These are phyloP conservation scores for Aspergillus leporis DNA, from an alignment of 495 filamentous ascomycete genomes.

Conservation along the genomic window DNA sequence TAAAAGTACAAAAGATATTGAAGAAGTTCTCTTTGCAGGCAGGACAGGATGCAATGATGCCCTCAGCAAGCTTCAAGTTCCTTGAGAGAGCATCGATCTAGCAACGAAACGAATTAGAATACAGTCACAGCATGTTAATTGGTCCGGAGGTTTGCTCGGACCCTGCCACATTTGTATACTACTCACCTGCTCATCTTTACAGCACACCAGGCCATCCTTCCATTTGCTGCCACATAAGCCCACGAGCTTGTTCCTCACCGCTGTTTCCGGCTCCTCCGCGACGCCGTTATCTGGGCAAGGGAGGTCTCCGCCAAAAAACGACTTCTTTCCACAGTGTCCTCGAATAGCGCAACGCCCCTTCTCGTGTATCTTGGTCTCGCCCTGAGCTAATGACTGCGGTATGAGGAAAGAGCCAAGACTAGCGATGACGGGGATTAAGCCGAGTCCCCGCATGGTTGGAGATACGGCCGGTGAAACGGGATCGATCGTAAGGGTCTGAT, in stretches of 20 bases:
- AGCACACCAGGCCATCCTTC: constrained; percentile 81
- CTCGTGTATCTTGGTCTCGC: constrained; percentile 71
- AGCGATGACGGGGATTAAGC: constrained; percentile 28
- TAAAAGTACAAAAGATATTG: constrained; percentile 96
- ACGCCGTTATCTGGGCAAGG: constrained; percentile 92
- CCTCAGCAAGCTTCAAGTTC: constrained; percentile 83
- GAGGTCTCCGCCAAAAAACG: constrained; percentile 81
- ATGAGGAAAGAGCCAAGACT: constrained; percentile 33
- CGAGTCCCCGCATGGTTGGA: constrained; percentile 38
- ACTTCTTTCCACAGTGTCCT: constrained; percentile 86
- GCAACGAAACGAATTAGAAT: neutral
- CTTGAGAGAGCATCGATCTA: constrained; percentile 74
- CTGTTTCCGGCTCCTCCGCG: constrained; percentile 69
- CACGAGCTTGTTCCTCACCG: constrained; percentile 73
- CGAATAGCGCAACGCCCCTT: constrained; percentile 87
- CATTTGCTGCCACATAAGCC: constrained; percentile 84
- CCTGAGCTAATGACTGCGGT: constrained; percentile 32
- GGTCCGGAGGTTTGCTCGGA: no score
- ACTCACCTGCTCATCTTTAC: constrained; percentile 73
- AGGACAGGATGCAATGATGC: constrained; percentile 87
- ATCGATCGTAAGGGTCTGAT: neutral
- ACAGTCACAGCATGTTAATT: neutral
- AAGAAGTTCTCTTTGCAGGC: constrained; percentile 97
- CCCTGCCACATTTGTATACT: neutral
- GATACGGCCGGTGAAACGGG: neutral